Conservation (phyloP, 352 stramenopile species). For the Pythium pectinolyticum region DNA sequence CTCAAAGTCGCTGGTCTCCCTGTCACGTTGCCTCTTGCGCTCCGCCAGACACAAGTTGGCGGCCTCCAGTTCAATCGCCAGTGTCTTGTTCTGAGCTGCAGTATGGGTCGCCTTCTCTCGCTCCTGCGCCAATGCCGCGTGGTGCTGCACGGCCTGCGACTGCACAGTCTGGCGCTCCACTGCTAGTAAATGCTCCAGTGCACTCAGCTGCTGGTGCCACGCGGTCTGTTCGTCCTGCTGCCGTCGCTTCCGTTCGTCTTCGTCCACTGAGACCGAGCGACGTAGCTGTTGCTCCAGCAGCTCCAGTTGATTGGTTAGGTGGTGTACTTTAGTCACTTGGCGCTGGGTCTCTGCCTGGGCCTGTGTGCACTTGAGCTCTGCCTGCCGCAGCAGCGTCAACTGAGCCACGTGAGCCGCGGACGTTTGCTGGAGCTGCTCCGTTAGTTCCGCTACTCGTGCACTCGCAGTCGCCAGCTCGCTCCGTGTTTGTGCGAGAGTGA, state of each 20-base stretch:
- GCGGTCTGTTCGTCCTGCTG: conserved; percentile 48
- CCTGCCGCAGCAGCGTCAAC: conserved; percentile 25
- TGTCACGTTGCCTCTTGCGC: conserved; percentile 61
- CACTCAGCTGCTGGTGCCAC: conserved; percentile 62
- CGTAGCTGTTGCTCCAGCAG: conserved; percentile 52
- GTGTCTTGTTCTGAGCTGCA: conserved; percentile 35
- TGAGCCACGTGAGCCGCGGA: not conserved
- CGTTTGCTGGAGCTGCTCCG: not conserved
- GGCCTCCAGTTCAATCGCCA: conserved; percentile 57
- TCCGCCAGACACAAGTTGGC: conserved; percentile 75
- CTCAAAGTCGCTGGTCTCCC: conserved; percentile 31
- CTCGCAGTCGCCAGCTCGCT: not conserved
- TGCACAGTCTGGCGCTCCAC: conserved; percentile 40
- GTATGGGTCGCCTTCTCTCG: conserved; percentile 49
- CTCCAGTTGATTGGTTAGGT: conserved; percentile 49
- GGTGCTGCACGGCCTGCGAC: conserved; percentile 44
- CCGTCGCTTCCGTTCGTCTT: conserved; percentile 43
- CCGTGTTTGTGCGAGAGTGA: not conserved
- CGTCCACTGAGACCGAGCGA: conserved; percentile 46
- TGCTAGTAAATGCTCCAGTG: conserved; percentile 52
- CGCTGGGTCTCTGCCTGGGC: conserved; percentile 38
- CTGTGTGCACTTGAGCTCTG: conserved; percentile 27
- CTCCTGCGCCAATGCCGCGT: conserved; percentile 34
- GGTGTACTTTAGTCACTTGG: conserved; percentile 28
- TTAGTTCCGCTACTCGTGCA: not conserved